Evolutionary conservation across 2,329 filamentous ascomycete genomes (phyloP), one percentile per base, ranked within the genome.

Genomic region (Aspergillus terreus): DNA sequence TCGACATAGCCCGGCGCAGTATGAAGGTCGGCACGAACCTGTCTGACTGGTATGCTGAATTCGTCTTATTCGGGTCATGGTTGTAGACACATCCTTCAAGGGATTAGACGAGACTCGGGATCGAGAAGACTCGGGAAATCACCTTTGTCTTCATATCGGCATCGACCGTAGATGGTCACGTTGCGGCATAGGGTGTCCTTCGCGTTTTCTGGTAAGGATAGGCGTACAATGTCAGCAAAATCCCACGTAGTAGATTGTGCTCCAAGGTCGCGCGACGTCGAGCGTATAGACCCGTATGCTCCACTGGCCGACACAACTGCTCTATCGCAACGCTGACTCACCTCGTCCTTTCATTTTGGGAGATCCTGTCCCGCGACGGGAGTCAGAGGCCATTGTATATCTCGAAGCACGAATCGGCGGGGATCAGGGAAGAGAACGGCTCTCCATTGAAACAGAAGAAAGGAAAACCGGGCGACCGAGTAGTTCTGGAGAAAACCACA

Each of bases 161-260:
- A 96, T 72, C 92, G 88, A 50, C 91, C 91, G 71, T 95, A 96
- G 63, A 96, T 95, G 56, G 91, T 82, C 55, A 96, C 87, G 73
- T 96, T 96, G 66, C 91, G 87, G 75, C 91, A 96, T 51, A 92
- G 81, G 6, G 90, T 95, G 69, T 95, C 91, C 74, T 92, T 95
- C 47, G 83, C 77, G 70, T 88, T 88, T 74, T 89, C 86, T 87
- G 58, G 9, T 9, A 32, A 51, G 35, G 41, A 46, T 33, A 25
- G 21, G 46, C 41, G 15, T 17, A 52, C 21, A 44, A 25, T 49
- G 50, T 58, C 43, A 57, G 54, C 43, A 30, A 30, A 10, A 10
- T 33, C 27, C 10, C 25, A 12, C 12, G n/a, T 7, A 43, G 40
- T 25, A 43, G 15, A 14, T 43, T 43, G 12, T 4, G 25, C 43